Evolutionary conservation across 202 grass and related monocot genomes (phyloP).

Genomic region (Setaria italica): DNA sequence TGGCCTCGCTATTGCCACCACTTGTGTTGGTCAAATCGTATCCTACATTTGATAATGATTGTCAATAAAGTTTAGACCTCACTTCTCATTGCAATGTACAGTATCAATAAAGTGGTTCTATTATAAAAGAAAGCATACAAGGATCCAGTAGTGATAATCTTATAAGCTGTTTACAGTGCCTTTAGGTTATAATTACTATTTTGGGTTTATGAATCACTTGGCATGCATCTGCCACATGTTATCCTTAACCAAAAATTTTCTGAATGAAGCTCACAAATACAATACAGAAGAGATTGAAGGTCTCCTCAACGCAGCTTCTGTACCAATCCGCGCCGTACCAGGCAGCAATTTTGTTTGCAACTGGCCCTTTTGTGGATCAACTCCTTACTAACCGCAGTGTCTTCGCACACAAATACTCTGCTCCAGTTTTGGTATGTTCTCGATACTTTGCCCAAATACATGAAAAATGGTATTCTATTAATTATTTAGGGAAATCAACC

Average conservation of each 20-base stretch:
- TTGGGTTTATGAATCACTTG: constrained; percentile 37
- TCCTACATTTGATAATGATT: constrained; percentile 56
- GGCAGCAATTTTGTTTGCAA: constrained; percentile 79
- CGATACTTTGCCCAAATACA: constrained; percentile 35
- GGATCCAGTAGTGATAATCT: constrained; percentile 15
- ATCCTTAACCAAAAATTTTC: constrained; percentile 68
- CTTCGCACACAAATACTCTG: constrained; percentile 80
- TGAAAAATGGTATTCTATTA: constrained; percentile 22
- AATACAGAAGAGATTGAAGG: constrained; percentile 97
- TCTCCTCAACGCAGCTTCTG: constrained; percentile 94
- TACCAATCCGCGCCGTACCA: constrained; percentile 96
- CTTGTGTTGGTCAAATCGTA: constrained; percentile 99
- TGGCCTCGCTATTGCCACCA: constrained; percentile 89
- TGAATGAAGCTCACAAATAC: constrained; percentile 93
- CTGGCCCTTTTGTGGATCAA: constrained; percentile 91
- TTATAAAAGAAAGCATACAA: constrained; percentile 31
- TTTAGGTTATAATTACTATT: constrained; percentile 24
- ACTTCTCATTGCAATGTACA: constrained; percentile 27
- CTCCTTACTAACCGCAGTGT: constrained; percentile 82
- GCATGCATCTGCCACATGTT: constrained; percentile 48
- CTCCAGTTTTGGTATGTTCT: constrained; percentile 76
- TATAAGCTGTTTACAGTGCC: constrained; percentile 18
- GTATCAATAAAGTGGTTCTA: constrained; percentile 29
- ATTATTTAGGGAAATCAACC: constrained; percentile 18
- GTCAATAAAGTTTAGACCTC: constrained; percentile 27